Evolutionary conservation across 305 asterid genomes (phyloP), one percentile per base, ranked within the genome.

Genomic region (Rubia tinctorum): DNA sequence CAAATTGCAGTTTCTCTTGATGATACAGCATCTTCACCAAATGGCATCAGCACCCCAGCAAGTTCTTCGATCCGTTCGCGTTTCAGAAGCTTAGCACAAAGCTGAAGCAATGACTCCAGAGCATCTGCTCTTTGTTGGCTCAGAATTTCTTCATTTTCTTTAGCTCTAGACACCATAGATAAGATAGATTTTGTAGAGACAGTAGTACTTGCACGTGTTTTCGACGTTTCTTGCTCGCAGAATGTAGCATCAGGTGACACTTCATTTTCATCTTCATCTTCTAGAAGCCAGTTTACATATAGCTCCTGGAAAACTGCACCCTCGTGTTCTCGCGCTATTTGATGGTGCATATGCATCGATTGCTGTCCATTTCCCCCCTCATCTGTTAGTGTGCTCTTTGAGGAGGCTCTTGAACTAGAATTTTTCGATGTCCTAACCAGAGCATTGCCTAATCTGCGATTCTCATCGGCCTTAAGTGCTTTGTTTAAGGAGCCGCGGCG

Each of bases 1-100:
- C 97, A 92, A 45, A 90, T 92, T 2, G 97, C 90, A 66, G 98
- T 92, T 76, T 92, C 98, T 88, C 92, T 92, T 7, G 96, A 92
- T 3, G 97, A 92, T 56, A 84, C 95, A 27, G 84, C 90, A 74
- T 88, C 94, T 23, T 88, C 92, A 22, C 90, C 98, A 20, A 92
- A 87, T 20, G 98, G 95, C 60, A 84, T 86, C 70, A 92, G 74
- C 61, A 92, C 87, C 11, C 96, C 98, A 0, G 89, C 95, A 14
- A 92, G 93, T 60, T 92, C 98, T 66, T 92, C 95, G 2, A 90
- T 75, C 84, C 89, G 86, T 77, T 88, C 87, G 45, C 84, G 84
- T 79, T 88, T 87, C 62, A 92, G 88, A 70, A 92, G 88, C 73
- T 86, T 78, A 51, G 98, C 96, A 77, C 96, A 92, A 12, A 92